phyloP scores from a whole-genome alignment of 73 alveolate species.

The Strombidium stylifer region DNA sequence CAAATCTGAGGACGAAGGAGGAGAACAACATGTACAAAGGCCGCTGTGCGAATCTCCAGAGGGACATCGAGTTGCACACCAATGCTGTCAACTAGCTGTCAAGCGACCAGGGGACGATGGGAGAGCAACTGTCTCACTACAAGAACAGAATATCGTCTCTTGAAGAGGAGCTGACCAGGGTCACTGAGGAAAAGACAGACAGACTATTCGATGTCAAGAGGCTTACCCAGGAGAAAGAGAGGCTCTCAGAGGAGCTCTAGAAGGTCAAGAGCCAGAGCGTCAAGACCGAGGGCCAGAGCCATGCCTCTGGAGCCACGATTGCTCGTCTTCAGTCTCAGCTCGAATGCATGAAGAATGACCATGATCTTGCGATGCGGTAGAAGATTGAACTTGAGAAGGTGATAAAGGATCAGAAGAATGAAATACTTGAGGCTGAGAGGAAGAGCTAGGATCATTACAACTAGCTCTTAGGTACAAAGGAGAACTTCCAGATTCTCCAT shows the following conservation, averaged over 20 bases:
- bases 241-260: constrained; percentile 22
- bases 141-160: constrained; percentile 23
- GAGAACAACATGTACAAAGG: constrained; percentile 22
- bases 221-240: constrained; percentile 6
- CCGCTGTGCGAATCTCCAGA: not conserved
- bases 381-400: constrained; percentile 27
- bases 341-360: constrained; percentile 7
- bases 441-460: constrained; percentile 30
- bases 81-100: not conserved
- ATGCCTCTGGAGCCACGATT: not conserved
- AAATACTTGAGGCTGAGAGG: constrained; percentile 36
- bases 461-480: constrained; percentile 27
- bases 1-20: constrained; percentile 9
- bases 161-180: constrained; percentile 3
- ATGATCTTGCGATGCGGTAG: not conserved
- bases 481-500: constrained; percentile 27
- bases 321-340: constrained; percentile 21
- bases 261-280: constrained; percentile 19
- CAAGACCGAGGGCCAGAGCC: constrained; percentile 14
- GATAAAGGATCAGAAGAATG: constrained; percentile 17
- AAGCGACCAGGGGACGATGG: not conserved
- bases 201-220: constrained; percentile 30
- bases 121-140: not conserved
- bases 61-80: constrained; percentile 1
- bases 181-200: constrained; percentile 33